These are phyloP conservation scores for Hymenoscyphus fraxineus DNA, from an alignment of 2,329 filamentous ascomycete genomes.

Conservation along the genomic window DNA sequence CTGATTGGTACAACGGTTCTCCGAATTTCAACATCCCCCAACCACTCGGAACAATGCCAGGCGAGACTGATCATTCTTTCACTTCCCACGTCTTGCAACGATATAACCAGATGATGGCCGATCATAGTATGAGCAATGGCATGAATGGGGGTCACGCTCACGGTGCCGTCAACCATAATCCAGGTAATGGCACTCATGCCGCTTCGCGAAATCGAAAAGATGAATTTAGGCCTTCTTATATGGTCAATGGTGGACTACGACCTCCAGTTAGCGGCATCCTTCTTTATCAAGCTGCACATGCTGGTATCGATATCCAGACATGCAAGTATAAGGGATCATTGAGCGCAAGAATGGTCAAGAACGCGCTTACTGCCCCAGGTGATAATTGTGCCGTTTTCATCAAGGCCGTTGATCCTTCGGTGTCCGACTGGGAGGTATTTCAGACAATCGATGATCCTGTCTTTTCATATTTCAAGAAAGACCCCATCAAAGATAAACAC, in stretches of 20 bases:
- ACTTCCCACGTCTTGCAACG: neutral
- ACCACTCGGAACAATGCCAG: neutral
- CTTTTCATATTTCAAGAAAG: neutral
- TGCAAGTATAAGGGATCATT: conserved; percentile 2
- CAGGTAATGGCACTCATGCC: too few species aligned
- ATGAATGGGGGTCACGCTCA: too few species aligned
- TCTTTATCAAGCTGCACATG: neutral
- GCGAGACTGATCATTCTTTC: neutral
- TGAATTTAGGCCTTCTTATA: neutral
- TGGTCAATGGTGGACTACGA: neutral
- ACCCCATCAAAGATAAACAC: neutral
- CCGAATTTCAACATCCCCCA: neutral
- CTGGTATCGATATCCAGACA: neutral
- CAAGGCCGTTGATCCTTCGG: neutral
- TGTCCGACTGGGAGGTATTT: neutral
- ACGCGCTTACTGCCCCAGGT: neutral
- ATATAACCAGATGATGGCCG: neutral
- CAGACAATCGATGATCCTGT: neutral
- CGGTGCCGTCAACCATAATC: too few species aligned
- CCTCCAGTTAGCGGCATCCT: neutral
- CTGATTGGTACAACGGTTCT: neutral
- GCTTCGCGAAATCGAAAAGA: neutral
- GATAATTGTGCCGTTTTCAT: conserved; percentile 3
- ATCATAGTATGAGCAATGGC: too few species aligned
- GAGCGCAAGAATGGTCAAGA: neutral